phyloP scores from a whole-genome alignment of 768 basidiomycete species.

The Myochromella boudieri region DNA sequence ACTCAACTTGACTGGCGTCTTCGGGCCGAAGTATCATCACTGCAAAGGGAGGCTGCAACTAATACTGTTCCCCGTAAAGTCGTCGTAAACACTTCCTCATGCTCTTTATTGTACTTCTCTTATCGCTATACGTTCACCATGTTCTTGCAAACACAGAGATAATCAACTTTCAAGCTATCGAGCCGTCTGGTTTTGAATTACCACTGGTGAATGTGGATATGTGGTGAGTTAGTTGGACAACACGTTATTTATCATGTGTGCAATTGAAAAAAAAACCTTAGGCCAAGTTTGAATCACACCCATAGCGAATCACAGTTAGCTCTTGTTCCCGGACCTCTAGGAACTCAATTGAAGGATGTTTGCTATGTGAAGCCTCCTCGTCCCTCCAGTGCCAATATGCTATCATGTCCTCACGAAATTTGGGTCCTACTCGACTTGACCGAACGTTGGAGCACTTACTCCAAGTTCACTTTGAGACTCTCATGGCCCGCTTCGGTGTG shows the following conservation, averaged over 20 bases:
- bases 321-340: conserved; percentile 41
- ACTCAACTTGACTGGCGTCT: no score
- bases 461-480: conserved; percentile 49
- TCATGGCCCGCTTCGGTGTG: conserved; percentile 61
- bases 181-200: conserved; percentile 23
- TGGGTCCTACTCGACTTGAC: conserved; percentile 51
- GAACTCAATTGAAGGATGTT: conserved; percentile 33
- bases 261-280: no score
- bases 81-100: no score
- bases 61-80: no score
- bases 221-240: not conserved
- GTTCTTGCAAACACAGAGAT: conserved; percentile 64
- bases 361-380: conserved; percentile 27
- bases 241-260: not conserved
- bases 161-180: conserved; percentile 48
- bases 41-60: no score
- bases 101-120: no score
- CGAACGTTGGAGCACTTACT: conserved; percentile 37
- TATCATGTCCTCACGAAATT: conserved; percentile 43
- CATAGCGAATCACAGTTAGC: conserved; percentile 34
- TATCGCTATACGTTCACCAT: no score
- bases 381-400: conserved; percentile 7
- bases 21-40: no score
- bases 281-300: conserved; percentile 37
- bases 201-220: not conserved